Evolutionary conservation across 2,329 filamentous ascomycete species (phyloP), one percentile per base, ranked within the genome.

Genomic region (Lomentospora prolificans): DNA sequence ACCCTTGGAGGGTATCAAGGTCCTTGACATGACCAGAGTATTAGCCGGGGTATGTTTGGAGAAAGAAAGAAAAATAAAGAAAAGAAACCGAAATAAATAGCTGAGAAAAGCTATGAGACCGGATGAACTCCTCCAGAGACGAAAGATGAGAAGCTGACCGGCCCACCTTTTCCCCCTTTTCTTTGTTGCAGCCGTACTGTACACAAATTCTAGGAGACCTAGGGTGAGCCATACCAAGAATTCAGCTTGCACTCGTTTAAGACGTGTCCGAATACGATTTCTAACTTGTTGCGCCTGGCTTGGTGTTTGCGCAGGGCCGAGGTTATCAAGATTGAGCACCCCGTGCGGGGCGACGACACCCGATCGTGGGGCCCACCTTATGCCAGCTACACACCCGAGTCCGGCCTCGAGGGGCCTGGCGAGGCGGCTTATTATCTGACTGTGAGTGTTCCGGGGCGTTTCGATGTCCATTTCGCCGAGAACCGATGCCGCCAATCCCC

Each of bases 241-340:
- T n/a, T n/a, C n/a, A n/a, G n/a, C n/a, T n/a, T n/a, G n/a, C n/a
- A n/a, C n/a, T n/a, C n/a, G n/a, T n/a, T n/a, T n/a, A 9, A 12
- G 12, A 3, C 12, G 14, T 50, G 24, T 10, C 39, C 19, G 27
- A 17, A 30, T 33, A 17, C 27, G 17, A 41, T 5, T 27, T 52
- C 3, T 24, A 24, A 27, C 25, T 30, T 22, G 12, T n/a, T 14
- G n/a, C 19, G n/a, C 17, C 14, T 7, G 17, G 41, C 7, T 39
- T 33, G 7, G n/a, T 44, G 3, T 14, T 33, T 10, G 27, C 22
- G 9, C 10, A 95, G 90, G 60, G 94, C 94, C 61, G 92, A 99
- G 69, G 85, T 99, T 30, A 96, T 99, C 72, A 99, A 99, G 71
- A 82, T 99, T 59, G 94, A 99, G 71, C 94, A 99, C 70, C 94